Percentiles rank a stretch among this genome's conserved stretches.
Conservation (phyloP, 176 grass and related monocot genomes). For the Dactylis glomerata region DNA sequence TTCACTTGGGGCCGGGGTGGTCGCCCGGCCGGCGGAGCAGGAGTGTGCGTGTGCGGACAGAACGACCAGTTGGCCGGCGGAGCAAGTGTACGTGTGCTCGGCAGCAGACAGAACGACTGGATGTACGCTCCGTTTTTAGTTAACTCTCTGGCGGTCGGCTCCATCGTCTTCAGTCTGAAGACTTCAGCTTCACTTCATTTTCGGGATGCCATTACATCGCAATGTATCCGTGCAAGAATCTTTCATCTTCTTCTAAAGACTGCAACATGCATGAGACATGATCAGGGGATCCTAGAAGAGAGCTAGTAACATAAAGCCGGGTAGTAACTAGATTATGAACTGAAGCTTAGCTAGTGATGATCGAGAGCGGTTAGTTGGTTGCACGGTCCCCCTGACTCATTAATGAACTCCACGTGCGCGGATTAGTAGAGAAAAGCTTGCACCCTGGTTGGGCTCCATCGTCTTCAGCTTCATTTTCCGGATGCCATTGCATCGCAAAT, state of each 20-base stretch:
- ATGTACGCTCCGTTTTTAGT: no score
- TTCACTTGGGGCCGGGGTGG: not conserved
- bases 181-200: no score
- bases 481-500: no score
- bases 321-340: no score
- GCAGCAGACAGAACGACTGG: no score
- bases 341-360: no score
- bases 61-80: not conserved
- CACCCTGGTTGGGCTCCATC: not conserved
- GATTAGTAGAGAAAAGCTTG: not conserved
- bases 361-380: not conserved
- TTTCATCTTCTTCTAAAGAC: not conserved
- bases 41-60: no score
- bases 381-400: slow-evolving; percentile 3
- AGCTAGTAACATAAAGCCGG: not conserved
- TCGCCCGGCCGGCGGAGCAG: no score
- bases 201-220: no score
- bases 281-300: slow-evolving; percentile 21
- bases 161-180: no score
- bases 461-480: no score
- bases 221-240: not conserved
- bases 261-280: not conserved
- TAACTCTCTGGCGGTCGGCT: not conserved
- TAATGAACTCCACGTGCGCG: slow-evolving; percentile 41
- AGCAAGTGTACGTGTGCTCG: no score